A percentile compares a stretch with the other conserved stretches of the same genome.
phyloP scores from a whole-genome alignment of 768 basidiomycete genomes.

The Mycena amicta region DNA sequence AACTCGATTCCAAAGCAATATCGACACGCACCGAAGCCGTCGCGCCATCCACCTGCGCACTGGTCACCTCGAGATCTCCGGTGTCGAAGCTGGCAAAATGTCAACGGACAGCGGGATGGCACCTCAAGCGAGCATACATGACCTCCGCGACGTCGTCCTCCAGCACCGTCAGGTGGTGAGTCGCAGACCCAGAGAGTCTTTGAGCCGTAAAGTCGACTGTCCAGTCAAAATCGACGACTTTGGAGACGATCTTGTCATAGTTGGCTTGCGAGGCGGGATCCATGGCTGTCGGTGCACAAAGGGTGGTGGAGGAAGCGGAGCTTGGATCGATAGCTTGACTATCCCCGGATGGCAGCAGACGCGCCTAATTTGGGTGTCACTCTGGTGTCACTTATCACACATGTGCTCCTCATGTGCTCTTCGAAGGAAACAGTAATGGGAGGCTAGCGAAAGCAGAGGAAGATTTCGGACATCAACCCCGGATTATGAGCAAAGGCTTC shows the following conservation, averaged over 20 bases:
- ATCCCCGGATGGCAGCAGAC: neutral
- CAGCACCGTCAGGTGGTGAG: conserved; percentile 60
- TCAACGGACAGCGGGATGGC: neutral
- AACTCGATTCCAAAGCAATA: neutral
- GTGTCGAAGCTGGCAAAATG: conserved; percentile 70
- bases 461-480: no score
- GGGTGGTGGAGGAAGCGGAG: neutral
- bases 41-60: conserved; percentile 55
- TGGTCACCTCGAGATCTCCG: conserved; percentile 60
- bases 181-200: conserved; percentile 64
- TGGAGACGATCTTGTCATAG: conserved; percentile 65
- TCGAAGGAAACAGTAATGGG: neutral
- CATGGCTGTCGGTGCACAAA: neutral
- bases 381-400: neutral
- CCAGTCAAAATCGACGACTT: conserved; percentile 79
- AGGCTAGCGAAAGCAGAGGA: no score
- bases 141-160: conserved; percentile 57
- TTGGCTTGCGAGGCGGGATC: conserved; percentile 85
- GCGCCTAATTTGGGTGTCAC: neutral
- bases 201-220: conserved; percentile 67
- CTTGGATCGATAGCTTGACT: no score
- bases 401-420: neutral
- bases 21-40: conserved; percentile 45
- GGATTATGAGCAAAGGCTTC: no score
- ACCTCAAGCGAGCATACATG: conserved; percentile 45